A percentile compares a stretch with the other conserved stretches of the same genome.
phyloP scores from a whole-genome alignment of 1,284 basidiomycete genomes.

The Lignosus rhinocerotis region DNA sequence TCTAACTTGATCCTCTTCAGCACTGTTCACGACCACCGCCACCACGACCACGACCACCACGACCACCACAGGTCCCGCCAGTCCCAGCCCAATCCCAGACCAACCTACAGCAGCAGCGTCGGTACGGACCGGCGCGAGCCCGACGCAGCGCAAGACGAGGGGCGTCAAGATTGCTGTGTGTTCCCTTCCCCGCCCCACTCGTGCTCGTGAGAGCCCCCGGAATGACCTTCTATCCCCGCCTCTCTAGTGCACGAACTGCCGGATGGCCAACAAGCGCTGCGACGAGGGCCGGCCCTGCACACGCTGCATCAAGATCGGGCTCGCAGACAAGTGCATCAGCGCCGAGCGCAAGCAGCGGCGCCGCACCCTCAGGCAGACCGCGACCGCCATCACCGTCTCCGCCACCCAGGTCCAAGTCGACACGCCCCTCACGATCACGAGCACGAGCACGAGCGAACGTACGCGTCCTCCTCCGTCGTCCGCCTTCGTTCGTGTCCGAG shows the following conservation, averaged over 20 bases:
- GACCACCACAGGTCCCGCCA: not conserved
- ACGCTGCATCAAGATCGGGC: slow-evolving; percentile 10
- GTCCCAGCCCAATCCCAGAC: not conserved
- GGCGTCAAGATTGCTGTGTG: slow-evolving; percentile 22
- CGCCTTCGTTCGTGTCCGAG: too few relatives aligned
- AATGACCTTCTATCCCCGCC: slow-evolving; percentile 1
- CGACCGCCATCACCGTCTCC: slow-evolving; percentile 3
- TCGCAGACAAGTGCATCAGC: slow-evolving; percentile 11
- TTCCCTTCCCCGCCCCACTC: not conserved
- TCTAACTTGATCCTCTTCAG: not conserved
- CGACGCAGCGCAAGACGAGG: slow-evolving; percentile 7
- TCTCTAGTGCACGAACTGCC: slow-evolving; percentile 19
- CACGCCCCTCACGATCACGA: not conserved
- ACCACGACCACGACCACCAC: not conserved
- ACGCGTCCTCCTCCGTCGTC: not conserved
- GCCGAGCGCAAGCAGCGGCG: slow-evolving; percentile 10
- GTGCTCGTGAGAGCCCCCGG: not conserved
- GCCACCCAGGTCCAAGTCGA: slow-evolving; percentile 5
- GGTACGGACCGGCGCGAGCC: not conserved
- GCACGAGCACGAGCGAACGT: too few relatives aligned
- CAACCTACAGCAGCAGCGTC: not conserved
- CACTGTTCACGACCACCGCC: not conserved
- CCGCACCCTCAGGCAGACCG: slow-evolving; percentile 1
- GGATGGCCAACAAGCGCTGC: slow-evolving; percentile 16
- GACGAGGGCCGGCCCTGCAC: slow-evolving; percentile 19